phyloP scores from a whole-genome alignment of 345 rosid genomes.

The Anacardium occidentale region DNA sequence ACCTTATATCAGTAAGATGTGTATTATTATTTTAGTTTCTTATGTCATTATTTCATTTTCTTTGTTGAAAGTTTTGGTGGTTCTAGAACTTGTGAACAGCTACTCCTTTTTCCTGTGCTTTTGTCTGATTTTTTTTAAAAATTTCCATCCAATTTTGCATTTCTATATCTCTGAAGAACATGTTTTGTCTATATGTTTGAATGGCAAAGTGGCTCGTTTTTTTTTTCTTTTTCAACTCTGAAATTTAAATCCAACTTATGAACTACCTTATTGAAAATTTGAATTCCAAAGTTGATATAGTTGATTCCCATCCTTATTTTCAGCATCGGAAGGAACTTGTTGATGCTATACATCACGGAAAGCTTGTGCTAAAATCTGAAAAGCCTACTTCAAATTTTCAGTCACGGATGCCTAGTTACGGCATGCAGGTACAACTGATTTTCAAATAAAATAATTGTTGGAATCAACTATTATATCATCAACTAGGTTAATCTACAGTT shows the following conservation, averaged over 20 bases:
- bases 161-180: not conserved
- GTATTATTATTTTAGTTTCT: not conserved
- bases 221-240: no score
- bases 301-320: constrained; percentile 26
- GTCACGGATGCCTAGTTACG: constrained; percentile 87
- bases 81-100: not conserved
- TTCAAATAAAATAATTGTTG: not conserved
- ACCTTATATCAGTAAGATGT: constrained; percentile 62
- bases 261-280: not conserved
- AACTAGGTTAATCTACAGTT: not conserved
- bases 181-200: not conserved
- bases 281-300: not conserved
- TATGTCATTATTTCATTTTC: not conserved
- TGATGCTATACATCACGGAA: constrained; percentile 81
- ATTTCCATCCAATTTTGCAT: not conserved
- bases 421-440: constrained; percentile 68
- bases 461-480: not conserved
- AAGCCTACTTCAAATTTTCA: constrained; percentile 64
- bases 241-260: no score
- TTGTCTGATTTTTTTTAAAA: not conserved
- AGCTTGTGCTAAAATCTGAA: constrained; percentile 66
- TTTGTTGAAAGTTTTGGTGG: not conserved
- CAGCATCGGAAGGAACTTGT: constrained; percentile 93
- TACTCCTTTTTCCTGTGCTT: not conserved
- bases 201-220: not conserved